Conservation (phyloP, 2,329 filamentous ascomycete genomes). For the Alternaria solani region DNA sequence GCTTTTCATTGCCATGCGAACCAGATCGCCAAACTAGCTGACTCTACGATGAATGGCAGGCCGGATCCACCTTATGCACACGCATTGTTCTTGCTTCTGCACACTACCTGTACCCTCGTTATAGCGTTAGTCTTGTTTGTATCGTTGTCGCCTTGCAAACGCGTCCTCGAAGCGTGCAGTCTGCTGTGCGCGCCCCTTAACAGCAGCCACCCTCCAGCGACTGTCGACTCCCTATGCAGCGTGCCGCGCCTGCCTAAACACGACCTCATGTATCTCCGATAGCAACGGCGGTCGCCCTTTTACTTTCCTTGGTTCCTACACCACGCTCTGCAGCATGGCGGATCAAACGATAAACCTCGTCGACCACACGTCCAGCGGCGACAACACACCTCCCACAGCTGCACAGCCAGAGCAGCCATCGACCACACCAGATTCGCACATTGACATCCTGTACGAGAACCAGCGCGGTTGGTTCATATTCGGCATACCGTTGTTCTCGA, state of each 20-base stretch:
- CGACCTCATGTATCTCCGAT: conserved; percentile 40
- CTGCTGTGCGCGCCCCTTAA: conserved; percentile 30
- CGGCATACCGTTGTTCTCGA: conserved; percentile 88
- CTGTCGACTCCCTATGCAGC: conserved; percentile 1
- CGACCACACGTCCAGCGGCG: conserved; percentile 59
- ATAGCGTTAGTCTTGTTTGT: neutral
- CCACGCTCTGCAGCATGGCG: conserved; percentile 29
- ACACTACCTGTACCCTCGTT: conserved; percentile 12
- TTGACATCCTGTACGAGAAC: conserved; percentile 95
- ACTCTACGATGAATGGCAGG: conserved; percentile 11
- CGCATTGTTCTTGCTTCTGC: conserved; percentile 12
- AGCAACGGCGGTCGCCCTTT: conserved; percentile 35
- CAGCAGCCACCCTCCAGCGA: conserved; percentile 19
- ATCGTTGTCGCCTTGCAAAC: conserved; percentile 8
- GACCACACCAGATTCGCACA: conserved; percentile 38
- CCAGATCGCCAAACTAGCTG: conserved; percentile 30
- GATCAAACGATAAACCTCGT: conserved; percentile 75
- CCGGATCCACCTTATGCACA: conserved; percentile 1
- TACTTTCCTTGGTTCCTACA: conserved; percentile 9
- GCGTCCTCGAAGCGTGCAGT: conserved; percentile 8
- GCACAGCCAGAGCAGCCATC: conserved; percentile 25
- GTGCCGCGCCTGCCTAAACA: conserved; percentile 31
- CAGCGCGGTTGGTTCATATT: conserved; percentile 91
- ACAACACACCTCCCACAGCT: conserved; percentile 38
- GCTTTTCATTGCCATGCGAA: conserved; percentile 17